Base-by-base conservation (phyloP, 179 eudicot species). In the Dionaea muscipula region DNA sequence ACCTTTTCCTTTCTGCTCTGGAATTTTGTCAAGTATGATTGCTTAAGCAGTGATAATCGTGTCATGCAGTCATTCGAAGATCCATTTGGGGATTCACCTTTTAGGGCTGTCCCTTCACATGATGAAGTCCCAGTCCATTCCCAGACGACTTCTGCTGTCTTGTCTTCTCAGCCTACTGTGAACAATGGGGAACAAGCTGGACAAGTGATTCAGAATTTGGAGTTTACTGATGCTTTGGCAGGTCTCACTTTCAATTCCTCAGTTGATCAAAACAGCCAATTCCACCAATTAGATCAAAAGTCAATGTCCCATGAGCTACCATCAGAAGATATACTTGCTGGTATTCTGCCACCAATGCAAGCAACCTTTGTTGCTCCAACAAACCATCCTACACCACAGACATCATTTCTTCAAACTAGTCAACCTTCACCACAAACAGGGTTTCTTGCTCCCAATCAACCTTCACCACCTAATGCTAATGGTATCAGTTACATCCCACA, bases 61-160 rank as follows among this genome's bases (percentile, higher is more conserved):
- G 55, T 37, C n/a, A 35, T 66, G 69, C 95, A 93, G 99, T 71
- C 82, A 27, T 84, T 81, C 70, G 96, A 79, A 47, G 94, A 93
- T 59, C 96, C 99, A 56, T 93, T 93, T 68, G 99, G 99, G 8
- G 96, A 85, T 61, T 81, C 85, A 36, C 99, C 99, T 45, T 93
- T 93, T 54, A 93, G 53, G 80, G 99, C 95, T 56, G 21, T 78
- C 47, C 72, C 84, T 49, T 59, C 93, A 37, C 17, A 71, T 21
- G 80, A 74, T 40, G 66, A 62, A 52, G 18, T 56, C 51, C 53
- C 76, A 49, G 26, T 71, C 62, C 82, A 81, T 72, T 63, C 67
- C 23, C 87, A 72, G 23, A 69, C 55, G 43, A 51, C 61, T 56
- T 35, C 72, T 24, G 52, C 72, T 39, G 22, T 70, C 20, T 33